These are phyloP conservation scores for Sporothrix curviconia DNA, from an alignment of 2,329 filamentous ascomycete species.

Conservation along the genomic window DNA sequence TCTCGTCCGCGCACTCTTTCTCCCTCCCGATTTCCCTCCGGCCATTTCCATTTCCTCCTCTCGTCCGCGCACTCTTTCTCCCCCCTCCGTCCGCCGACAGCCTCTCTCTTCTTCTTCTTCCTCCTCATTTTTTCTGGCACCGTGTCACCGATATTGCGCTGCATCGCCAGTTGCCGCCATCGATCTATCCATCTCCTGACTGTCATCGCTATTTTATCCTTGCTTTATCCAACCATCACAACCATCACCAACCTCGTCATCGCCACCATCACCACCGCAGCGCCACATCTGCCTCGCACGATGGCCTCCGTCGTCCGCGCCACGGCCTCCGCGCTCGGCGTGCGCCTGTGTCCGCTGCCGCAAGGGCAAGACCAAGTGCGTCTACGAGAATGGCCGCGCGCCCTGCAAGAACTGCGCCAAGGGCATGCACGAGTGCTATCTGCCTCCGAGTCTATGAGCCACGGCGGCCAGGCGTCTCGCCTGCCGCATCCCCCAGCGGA, in stretches of 20 bases:
- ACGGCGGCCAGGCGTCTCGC: slow-evolving; percentile 51
- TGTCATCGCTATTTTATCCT: not conserved
- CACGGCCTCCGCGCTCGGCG: slow-evolving; percentile 54
- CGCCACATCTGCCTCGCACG: not conserved
- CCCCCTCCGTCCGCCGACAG: not conserved
- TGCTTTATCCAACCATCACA: not conserved
- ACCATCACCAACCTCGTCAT: not conserved
- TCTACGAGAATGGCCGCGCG: slow-evolving; percentile 56
- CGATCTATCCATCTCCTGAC: not conserved
- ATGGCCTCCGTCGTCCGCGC: slow-evolving; percentile 49
- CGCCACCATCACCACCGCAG: not conserved
- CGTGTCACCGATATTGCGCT: not conserved
- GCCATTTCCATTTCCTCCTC: not conserved
- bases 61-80: too few relatives aligned
- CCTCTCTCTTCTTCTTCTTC: not conserved
- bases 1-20: not conserved
- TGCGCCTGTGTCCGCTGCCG: slow-evolving; percentile 57
- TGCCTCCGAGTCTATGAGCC: slow-evolving; percentile 54
- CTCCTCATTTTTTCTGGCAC: too few relatives aligned
- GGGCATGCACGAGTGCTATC: slow-evolving; percentile 57
- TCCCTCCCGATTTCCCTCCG: not conserved
- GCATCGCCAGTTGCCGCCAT: not conserved
- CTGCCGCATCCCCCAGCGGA: slow-evolving; percentile 46
- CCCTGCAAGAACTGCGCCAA: slow-evolving; percentile 59
- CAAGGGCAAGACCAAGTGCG: slow-evolving; percentile 59